Conservation (phyloP, 192 early-diverging fungal genomes). For the Entrophospora sp. region DNA sequence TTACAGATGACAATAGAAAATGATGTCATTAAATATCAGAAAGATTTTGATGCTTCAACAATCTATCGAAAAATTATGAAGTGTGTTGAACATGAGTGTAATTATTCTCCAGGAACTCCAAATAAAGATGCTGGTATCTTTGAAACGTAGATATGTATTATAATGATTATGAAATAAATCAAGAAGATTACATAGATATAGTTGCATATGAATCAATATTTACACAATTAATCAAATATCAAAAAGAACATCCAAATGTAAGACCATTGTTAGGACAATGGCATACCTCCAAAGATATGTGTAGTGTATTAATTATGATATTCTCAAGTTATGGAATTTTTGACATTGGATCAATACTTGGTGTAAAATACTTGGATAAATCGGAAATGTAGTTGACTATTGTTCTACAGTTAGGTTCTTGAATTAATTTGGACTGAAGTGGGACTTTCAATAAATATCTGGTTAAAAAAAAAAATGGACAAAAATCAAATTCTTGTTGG, state of each 20-base stretch:
- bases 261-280: neutral
- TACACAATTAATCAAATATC: conserved; percentile 8
- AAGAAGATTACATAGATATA: neutral
- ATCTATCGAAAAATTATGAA: too few species aligned
- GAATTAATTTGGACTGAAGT: neutral
- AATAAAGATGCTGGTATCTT: conserved; percentile 5
- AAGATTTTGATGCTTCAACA: too few species aligned
- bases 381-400: conserved; percentile 9
- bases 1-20: too few species aligned
- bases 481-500: neutral
- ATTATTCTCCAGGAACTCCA: neutral
- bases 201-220: neutral
- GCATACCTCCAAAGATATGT: neutral
- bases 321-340: neutral
- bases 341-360: neutral
- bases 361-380: conserved; percentile 5
- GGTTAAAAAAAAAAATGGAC: neutral
- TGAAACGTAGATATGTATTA: neutral
- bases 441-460: neutral
- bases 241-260: neutral
- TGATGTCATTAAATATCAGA: too few species aligned
- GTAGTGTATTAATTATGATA: neutral
- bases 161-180: neutral
- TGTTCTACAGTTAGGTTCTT: neutral
- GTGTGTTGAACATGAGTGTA: neutral